A percentile compares a stretch with the other conserved stretches of the same genome.
Evolutionary conservation across 1,284 basidiomycete species (phyloP).

Genomic region (Acaromyces ingoldii): DNA sequence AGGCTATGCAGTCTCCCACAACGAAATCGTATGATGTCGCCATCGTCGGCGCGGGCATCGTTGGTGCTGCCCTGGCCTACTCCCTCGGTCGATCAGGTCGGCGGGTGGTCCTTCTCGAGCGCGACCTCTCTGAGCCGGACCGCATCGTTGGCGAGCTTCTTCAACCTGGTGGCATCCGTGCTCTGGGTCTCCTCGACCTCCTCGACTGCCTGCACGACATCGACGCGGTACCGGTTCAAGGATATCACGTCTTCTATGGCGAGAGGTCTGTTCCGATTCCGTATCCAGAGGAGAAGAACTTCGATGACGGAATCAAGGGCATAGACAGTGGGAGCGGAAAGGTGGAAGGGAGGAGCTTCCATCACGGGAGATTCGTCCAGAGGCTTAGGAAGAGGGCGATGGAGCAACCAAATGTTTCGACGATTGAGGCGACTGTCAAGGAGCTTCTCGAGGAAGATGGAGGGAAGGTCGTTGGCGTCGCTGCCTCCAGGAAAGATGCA

Average conservation of each 20-base stretch:
- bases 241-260: constrained; percentile 76
- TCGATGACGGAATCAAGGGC: constrained; percentile 12
- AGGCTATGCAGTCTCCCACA: too few species aligned
- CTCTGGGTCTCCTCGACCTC: constrained; percentile 73
- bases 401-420: constrained; percentile 38
- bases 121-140: constrained; percentile 81
- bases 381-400: constrained; percentile 67
- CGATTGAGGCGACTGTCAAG: constrained; percentile 36
- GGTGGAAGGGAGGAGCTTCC: constrained; percentile 70
- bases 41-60: constrained; percentile 49
- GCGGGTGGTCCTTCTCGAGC: constrained; percentile 58
- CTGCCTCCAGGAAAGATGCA: constrained; percentile 24
- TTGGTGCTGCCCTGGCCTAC: constrained; percentile 43
- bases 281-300: constrained; percentile 62
- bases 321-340: constrained; percentile 45
- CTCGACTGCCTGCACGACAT: constrained; percentile 70
- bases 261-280: constrained; percentile 68
- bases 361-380: constrained; percentile 90
- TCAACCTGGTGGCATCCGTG: constrained; percentile 83
- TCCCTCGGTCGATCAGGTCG: constrained; percentile 46
- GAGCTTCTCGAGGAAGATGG: constrained; percentile 26
- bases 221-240: constrained; percentile 76
- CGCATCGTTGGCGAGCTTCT: constrained; percentile 95
- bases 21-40: constrained; percentile 32
- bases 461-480: constrained; percentile 30